phyloP scores from a whole-genome alignment of 2,329 filamentous ascomycete genomes.

The Davidsoniella virescens region DNA sequence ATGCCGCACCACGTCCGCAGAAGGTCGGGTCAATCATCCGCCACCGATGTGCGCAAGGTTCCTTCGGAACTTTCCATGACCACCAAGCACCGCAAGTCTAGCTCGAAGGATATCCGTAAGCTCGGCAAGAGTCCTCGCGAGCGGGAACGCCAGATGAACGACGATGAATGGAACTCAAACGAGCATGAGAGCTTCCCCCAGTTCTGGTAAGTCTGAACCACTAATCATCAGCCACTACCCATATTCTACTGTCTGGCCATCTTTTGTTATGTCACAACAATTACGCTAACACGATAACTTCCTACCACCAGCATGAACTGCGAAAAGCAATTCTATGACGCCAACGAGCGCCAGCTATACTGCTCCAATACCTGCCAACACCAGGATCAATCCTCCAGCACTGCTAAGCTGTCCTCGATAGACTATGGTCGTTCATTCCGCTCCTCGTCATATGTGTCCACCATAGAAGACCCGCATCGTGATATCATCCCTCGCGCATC shows the following conservation, averaged over 20 bases:
- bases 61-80: slow-evolving; percentile 32
- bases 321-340: slow-evolving; percentile 47
- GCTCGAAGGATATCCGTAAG: slow-evolving; percentile 27
- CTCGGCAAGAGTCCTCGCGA: slow-evolving; percentile 34
- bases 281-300: background rate
- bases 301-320: slow-evolving; percentile 39
- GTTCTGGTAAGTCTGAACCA: slow-evolving; percentile 37
- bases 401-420: slow-evolving; percentile 17
- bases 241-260: background rate
- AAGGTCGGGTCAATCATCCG: slow-evolving; percentile 33
- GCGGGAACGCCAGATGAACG: slow-evolving; percentile 26
- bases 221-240: background rate
- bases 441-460: slow-evolving; percentile 18
- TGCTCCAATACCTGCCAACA: slow-evolving; percentile 47
- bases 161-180: slow-evolving; percentile 37
- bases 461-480: slow-evolving; percentile 29
- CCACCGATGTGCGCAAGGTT: slow-evolving; percentile 36
- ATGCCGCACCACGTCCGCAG: slow-evolving; percentile 45
- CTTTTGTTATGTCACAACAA: background rate
- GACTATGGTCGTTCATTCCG: slow-evolving; percentile 17
- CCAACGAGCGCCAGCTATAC: slow-evolving; percentile 41
- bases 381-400: slow-evolving; percentile 30
- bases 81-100: slow-evolving; percentile 27
- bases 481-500: slow-evolving; percentile 50
- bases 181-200: slow-evolving; percentile 45